Evolutionary conservation across 148 eudicot species (phyloP).

Genomic region (Rheum nobile): DNA sequence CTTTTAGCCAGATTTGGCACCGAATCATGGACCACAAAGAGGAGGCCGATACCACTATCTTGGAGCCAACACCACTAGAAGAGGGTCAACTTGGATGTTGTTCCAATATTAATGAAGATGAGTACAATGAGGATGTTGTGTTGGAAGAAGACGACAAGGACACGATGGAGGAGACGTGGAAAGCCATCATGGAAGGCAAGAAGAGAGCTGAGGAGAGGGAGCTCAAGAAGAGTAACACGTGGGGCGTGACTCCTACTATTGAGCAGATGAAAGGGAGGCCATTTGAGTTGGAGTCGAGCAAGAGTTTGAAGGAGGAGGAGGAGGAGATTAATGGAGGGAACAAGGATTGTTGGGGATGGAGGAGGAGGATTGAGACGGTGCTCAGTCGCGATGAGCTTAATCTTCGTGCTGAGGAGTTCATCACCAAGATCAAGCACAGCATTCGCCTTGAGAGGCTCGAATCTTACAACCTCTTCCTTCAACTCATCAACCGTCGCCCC

Average conservation of each 20-base stretch:
- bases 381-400: background rate
- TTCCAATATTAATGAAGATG: background rate
- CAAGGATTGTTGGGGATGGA: background rate
- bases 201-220: background rate
- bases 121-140: background rate
- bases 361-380: slow-evolving; percentile 2
- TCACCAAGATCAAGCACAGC: background rate
- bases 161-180: slow-evolving; percentile 1
- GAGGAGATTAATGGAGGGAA: background rate
- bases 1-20: slow-evolving; percentile 1
- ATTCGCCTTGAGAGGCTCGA: slow-evolving; percentile 6
- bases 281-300: background rate
- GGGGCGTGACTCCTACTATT: background rate
- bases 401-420: background rate
- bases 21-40: background rate
- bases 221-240: slow-evolving; percentile 5
- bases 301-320: background rate
- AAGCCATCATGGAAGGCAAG: slow-evolving; percentile 2
- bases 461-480: slow-evolving; percentile 5
- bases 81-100: background rate
- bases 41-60: background rate
- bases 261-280: background rate
- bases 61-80: background rate
- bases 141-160: background rate
- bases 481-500: background rate